Percentiles rank a stretch among this genome's conserved stretches.
These are phyloP conservation scores for Backusella australiensis DNA, from an alignment of 192 early-diverging fungal species.

Conservation along the genomic window DNA sequence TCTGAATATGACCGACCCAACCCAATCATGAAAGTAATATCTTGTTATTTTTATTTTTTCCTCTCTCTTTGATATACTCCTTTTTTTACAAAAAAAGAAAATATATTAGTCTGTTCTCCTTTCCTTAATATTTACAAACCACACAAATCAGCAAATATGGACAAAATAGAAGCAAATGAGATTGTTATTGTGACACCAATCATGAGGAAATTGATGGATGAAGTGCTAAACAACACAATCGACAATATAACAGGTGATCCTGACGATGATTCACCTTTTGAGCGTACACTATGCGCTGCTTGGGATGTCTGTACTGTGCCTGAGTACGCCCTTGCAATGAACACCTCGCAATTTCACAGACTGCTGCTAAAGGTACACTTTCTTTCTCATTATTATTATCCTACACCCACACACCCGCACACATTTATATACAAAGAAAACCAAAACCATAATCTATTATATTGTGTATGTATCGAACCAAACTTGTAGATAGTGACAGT, in stretches of 20 bases:
- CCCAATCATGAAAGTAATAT: neutral
- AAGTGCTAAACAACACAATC: conserved; percentile 6
- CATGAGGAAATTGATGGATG: conserved; percentile 23
- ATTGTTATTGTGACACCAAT: conserved; percentile 18
- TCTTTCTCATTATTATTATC: neutral
- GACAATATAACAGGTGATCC: neutral
- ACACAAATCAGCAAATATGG: neutral
- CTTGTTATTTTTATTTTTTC: neutral
- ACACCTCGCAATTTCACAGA: conserved; percentile 19
- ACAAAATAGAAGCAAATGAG: conserved; percentile 8
- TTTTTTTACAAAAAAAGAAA: neutral
- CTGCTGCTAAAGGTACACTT: conserved; percentile 28
- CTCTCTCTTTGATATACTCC: neutral
- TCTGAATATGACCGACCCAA: neutral
- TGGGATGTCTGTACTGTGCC: conserved; percentile 33
- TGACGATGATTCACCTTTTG: conserved; percentile 33
- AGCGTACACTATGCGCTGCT: conserved; percentile 29
- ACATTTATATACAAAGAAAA: neutral
- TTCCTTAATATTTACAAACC: neutral
- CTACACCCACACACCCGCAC: neutral
- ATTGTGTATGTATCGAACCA: neutral
- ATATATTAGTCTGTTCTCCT: neutral
- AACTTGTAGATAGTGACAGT: conserved; percentile 25
- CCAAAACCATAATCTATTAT: neutral
- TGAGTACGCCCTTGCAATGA: conserved; percentile 26